Evolutionary conservation across 805 yeast species (phyloP).

Genomic region (Candida hungchunana): DNA sequence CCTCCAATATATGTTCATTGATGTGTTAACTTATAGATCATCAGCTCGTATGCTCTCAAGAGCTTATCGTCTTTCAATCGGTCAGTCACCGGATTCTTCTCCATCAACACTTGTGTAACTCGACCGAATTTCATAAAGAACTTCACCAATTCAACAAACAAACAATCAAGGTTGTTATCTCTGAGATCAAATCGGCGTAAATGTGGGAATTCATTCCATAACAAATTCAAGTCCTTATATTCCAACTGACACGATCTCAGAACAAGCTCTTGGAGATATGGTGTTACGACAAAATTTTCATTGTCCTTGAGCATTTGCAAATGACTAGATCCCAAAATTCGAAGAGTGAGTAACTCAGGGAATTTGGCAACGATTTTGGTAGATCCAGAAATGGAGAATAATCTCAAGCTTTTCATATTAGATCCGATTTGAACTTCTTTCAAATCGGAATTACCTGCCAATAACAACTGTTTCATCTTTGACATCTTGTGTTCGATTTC

Average conservation of each 20-base stretch:
- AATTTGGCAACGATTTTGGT: constrained; percentile 2
- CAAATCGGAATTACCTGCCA: constrained; percentile 6
- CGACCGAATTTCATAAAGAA: constrained; percentile 8
- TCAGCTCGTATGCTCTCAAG: constrained; percentile 10
- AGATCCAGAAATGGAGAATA: constrained; percentile 5
- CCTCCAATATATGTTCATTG: too few relatives aligned
- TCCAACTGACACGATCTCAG: constrained; percentile 7
- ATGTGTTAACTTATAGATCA: constrained; percentile 15
- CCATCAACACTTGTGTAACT: constrained; percentile 7
- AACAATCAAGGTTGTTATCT: constrained; percentile 12
- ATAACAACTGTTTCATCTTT: constrained; percentile 10
- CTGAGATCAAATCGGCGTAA: constrained; percentile 8
- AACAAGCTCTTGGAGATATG: constrained; percentile 5
- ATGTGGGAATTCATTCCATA: constrained; percentile 6
- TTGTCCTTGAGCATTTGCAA: neutral
- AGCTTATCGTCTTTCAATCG: constrained; percentile 6
- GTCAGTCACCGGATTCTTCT: constrained; percentile 13
- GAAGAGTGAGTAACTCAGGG: constrained; percentile 6
- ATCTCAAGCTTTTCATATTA: constrained; percentile 4
- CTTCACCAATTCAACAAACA: constrained; percentile 8
- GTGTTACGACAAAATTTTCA: neutral
- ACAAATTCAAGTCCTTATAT: constrained; percentile 2
- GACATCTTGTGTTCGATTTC: constrained; percentile 4
- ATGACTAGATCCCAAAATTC: neutral
- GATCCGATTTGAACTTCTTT: neutral